A percentile compares a stretch with the other conserved stretches of the same genome.
phyloP scores from a whole-genome alignment of 2,329 filamentous ascomycete species.

The Diaporthe sp. region DNA sequence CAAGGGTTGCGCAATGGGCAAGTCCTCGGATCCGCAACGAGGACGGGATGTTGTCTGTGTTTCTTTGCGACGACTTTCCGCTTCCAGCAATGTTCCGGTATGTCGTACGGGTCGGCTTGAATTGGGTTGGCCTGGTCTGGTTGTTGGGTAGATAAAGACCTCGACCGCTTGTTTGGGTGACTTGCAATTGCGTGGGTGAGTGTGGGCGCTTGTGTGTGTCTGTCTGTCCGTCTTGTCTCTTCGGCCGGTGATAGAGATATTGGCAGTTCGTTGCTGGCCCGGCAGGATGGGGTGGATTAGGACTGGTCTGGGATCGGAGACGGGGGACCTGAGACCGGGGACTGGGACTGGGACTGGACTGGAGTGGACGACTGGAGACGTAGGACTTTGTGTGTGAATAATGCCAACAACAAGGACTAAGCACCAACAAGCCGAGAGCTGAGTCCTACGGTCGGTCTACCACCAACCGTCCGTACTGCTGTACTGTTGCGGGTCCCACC shows the following conservation, averaged over 20 bases:
- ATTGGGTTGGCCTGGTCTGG: not conserved
- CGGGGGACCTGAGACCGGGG: not conserved
- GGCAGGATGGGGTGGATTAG: not conserved
- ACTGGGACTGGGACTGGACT: not conserved
- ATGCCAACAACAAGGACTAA: conserved; percentile 28
- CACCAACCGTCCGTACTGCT: conserved; percentile 4
- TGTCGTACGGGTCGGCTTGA: conserved; percentile 23
- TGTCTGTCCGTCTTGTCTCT: conserved; percentile 5
- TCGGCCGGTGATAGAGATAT: conserved; percentile 23
- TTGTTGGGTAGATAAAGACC: conserved; percentile 14
- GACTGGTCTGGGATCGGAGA: not conserved
- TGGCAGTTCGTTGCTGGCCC: conserved; percentile 17
- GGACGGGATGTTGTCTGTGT: not conserved
- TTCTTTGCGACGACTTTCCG: conserved; percentile 21
- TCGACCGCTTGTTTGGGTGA: conserved; percentile 8
- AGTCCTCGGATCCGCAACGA: conserved; percentile 9
- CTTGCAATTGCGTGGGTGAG: conserved; percentile 1
- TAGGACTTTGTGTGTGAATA: conserved; percentile 34
- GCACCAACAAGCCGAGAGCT: conserved; percentile 33
- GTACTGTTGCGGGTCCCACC: conserved; percentile 1
- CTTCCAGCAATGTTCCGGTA: conserved; percentile 21
- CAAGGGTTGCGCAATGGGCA: not conserved
- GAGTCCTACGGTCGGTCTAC: conserved; percentile 25
- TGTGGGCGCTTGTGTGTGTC: not conserved
- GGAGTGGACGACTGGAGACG: not conserved